These are phyloP conservation scores for Hordeum vulgare DNA, from an alignment of 176 grass and related monocot genomes.

Conservation along the genomic window MorexV3_pseudomolecules_assembly NC_058520.1:375243850-375244349, in stretches of 20 bases:
- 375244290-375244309: slow-evolving; percentile 66
- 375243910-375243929: neutral
- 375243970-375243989: neutral
- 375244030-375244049: neutral
- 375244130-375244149: neutral
- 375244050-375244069: neutral
- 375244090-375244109: neutral
- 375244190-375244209: neutral
- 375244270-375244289: slow-evolving; percentile 70
- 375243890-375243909: neutral
- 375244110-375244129: neutral
- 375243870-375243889: neutral
- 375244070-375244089: neutral
- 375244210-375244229: neutral
- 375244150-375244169: neutral
- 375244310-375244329: slow-evolving; percentile 64
- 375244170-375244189: neutral
- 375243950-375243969: neutral
- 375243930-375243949: neutral
- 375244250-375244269: slow-evolving; percentile 52
- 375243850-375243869: neutral
- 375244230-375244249: slow-evolving; percentile 54
- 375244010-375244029: neutral
- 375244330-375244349: slow-evolving; percentile 73
- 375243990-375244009: neutral